phyloP scores from a whole-genome alignment of 2,329 filamentous ascomycete species.

The Albifimbria verrucaria region DNA sequence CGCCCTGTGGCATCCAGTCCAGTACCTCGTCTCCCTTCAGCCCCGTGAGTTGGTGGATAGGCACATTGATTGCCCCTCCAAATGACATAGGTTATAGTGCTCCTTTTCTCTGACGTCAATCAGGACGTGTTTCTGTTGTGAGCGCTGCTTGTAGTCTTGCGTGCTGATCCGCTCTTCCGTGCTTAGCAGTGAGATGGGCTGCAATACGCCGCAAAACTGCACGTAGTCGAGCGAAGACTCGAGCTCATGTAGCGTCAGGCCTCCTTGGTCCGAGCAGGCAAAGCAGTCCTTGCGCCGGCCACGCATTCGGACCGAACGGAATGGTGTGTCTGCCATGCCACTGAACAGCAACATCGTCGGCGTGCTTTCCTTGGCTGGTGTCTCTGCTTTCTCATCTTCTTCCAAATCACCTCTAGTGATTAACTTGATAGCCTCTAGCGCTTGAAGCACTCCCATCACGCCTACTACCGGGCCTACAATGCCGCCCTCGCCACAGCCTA shows the following conservation, averaged over 20 bases:
- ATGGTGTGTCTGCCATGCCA: conserved; percentile 42
- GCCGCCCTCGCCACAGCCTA: conserved; percentile 88
- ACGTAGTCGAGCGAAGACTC: conserved; percentile 72
- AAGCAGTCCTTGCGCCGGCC: conserved; percentile 67
- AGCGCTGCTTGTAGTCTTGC: conserved; percentile 48
- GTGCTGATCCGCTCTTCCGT: conserved; percentile 67
- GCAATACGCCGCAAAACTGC: conserved; percentile 72
- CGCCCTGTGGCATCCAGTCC: conserved; percentile 35
- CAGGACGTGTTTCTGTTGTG: conserved; percentile 48
- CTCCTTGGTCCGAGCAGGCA: conserved; percentile 63
- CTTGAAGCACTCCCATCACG: conserved; percentile 88
- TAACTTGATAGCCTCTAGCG: conserved; percentile 84
- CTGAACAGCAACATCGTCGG: conserved; percentile 47
- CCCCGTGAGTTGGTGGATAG: conserved; percentile 52
- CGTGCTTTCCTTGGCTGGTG: conserved; percentile 12
- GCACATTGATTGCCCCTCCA: conserved; percentile 74
- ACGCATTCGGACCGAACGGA: conserved; percentile 74
- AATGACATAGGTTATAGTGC: conserved; percentile 76
- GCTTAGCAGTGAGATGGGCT: conserved; percentile 53
- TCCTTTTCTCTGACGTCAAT: conserved; percentile 83
- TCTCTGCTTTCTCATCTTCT: conserved; percentile 1
- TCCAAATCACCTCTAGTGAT: conserved; percentile 45
- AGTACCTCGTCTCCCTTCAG: conserved; percentile 32
- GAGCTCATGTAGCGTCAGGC: conserved; percentile 61
- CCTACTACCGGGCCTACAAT: conserved; percentile 92